These are phyloP conservation scores for Pyrrhoderma noxium DNA, from an alignment of 1,284 basidiomycete genomes.

Conservation along the genomic window DNA sequence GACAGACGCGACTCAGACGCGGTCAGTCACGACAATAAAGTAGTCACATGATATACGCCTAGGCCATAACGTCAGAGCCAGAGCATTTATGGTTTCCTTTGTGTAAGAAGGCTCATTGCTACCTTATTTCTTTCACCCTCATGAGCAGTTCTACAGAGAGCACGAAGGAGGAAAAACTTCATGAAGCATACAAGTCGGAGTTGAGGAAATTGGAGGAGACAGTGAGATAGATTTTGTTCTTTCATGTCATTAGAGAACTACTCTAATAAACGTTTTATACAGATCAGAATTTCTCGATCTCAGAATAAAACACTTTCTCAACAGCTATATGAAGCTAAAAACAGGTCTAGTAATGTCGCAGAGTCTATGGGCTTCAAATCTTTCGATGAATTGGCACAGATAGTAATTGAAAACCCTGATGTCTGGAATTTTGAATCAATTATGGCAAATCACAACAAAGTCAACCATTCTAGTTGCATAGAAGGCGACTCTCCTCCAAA, in stretches of 20 bases:
- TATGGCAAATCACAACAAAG: background rate
- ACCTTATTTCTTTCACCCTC: too few species aligned
- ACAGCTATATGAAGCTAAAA: slow-evolving; percentile 18
- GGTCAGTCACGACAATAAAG: background rate
- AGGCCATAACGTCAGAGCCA: too few species aligned
- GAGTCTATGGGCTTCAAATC: slow-evolving; percentile 20
- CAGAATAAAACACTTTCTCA: slow-evolving; percentile 19
- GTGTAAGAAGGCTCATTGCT: too few species aligned
- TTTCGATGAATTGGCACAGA: slow-evolving; percentile 17
- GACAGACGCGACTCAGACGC: slow-evolving; percentile 5
- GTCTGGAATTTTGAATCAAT: slow-evolving; percentile 10
- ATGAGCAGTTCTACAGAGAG: too few species aligned
- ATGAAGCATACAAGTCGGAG: too few species aligned
- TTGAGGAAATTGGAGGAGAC: too few species aligned
- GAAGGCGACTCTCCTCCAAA: too few species aligned
- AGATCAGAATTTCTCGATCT: slow-evolving; percentile 17
- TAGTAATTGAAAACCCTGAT: background rate
- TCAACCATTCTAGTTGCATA: background rate
- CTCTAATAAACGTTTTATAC: too few species aligned
- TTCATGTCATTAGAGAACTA: too few species aligned
- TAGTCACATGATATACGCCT: background rate
- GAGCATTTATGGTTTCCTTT: too few species aligned
- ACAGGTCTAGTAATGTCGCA: slow-evolving; percentile 16
- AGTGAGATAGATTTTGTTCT: too few species aligned
- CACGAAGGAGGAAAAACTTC: too few species aligned